These are phyloP conservation scores for Colletotrichum godetiae DNA, from an alignment of 2,329 filamentous ascomycete genomes.

Conservation along the genomic window DNA sequence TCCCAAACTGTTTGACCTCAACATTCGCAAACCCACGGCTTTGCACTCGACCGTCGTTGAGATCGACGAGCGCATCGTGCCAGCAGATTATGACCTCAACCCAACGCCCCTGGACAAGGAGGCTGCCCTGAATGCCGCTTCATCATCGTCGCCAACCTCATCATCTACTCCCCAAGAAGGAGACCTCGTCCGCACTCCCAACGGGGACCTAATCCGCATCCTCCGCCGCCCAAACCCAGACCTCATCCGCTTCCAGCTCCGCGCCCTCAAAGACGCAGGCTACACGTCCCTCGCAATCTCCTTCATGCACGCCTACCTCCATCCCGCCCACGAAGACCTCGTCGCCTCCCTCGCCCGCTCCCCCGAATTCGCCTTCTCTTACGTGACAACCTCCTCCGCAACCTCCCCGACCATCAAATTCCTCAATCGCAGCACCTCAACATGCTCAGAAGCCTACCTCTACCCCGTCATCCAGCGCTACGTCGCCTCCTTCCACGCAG, in stretches of 20 bases:
- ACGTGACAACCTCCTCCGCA: constrained; percentile 74
- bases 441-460: constrained; percentile 78
- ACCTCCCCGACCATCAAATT: constrained; percentile 80
- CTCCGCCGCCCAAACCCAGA: constrained; percentile 63
- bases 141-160: not conserved
- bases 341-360: constrained; percentile 53
- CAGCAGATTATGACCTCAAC: constrained; percentile 78
- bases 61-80: constrained; percentile 77
- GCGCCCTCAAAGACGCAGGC: constrained; percentile 69
- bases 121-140: constrained; percentile 36
- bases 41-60: constrained; percentile 77
- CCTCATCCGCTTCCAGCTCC: constrained; percentile 65
- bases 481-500: constrained; percentile 72
- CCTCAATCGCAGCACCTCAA: constrained; percentile 73
- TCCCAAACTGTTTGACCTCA: constrained; percentile 78
- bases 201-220: constrained; percentile 74
- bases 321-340: constrained; percentile 65
- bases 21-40: constrained; percentile 73
- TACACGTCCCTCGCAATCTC: constrained; percentile 66
- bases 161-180: constrained; percentile 37
- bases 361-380: constrained; percentile 74
- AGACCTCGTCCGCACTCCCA: constrained; percentile 69
- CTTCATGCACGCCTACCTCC: constrained; percentile 77
- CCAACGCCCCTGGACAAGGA: constrained; percentile 63
- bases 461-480: constrained; percentile 78